These are phyloP conservation scores for Torulaspora indica DNA, from an alignment of 805 yeast species.

Conservation along the genomic window DNA sequence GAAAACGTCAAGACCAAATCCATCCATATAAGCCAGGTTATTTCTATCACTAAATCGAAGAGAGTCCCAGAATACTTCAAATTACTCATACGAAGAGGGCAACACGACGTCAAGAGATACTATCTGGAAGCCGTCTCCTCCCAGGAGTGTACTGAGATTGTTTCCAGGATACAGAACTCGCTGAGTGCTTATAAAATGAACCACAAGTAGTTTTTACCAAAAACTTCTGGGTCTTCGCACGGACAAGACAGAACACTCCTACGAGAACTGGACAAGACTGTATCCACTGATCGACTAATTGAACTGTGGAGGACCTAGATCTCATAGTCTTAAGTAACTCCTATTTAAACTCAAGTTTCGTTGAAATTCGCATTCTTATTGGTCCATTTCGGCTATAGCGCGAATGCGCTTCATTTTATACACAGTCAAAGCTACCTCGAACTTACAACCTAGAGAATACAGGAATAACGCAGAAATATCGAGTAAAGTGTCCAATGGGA, in stretches of 20 bases:
- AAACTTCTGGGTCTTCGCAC: too few species aligned
- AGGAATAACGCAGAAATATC: neutral
- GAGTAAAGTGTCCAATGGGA: conserved; percentile 50
- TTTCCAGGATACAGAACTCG: conserved; percentile 59
- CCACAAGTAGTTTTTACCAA: conserved; percentile 7
- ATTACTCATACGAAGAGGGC: conserved; percentile 60
- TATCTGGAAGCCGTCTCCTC: conserved; percentile 72
- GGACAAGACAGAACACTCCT: neutral
- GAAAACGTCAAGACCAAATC: conserved; percentile 79
- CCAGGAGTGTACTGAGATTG: conserved; percentile 65
- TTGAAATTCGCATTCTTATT: conserved; percentile 8
- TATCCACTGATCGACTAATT: too few species aligned
- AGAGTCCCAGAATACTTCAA: conserved; percentile 78
- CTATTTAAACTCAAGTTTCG: neutral
- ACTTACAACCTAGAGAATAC: neutral
- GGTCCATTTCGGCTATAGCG: conserved; percentile 6
- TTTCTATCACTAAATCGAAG: conserved; percentile 67
- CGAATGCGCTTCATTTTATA: neutral
- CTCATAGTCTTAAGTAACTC: neutral
- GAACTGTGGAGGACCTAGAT: neutral
- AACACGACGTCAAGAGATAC: conserved; percentile 70
- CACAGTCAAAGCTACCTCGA: neutral
- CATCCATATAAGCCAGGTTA: conserved; percentile 75
- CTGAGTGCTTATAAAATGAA: conserved; percentile 44
- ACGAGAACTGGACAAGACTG: neutral